Evolutionary conservation across 2,329 filamentous ascomycete genomes (phyloP), one percentile per base, ranked within the genome.

Genomic region (Colletotrichum viniferum): DNA sequence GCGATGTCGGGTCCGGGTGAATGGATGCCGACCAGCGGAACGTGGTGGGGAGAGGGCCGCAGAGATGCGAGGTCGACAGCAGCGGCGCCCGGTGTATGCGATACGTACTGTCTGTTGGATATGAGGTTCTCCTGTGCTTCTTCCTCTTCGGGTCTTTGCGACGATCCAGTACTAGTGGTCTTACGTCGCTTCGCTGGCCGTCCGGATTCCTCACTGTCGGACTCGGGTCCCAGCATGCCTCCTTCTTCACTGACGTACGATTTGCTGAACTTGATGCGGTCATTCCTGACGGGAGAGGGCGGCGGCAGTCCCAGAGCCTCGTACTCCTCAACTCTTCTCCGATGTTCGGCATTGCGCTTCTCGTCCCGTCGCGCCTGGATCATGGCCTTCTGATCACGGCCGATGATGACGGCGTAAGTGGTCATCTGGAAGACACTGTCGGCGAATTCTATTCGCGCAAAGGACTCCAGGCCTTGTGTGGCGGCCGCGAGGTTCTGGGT

Each of bases 401-500:
- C 94, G 32, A 96, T 91, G 72, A 94, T 90, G 78, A 96, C 90
- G 68, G 91, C 89, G 79, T 93, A 93, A 2, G 93, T 95, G 67
- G 92, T 95, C 92, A 96, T 94, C 83, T 94, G 94, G 82, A 94
- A 96, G 71, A 92, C 90, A 81, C 94, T 93, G 85, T 96, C 94
- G 78, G 90, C 89, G 81, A 96, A 96, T 79, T 92, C 90, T 76
- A 96, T 86, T 68, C 88, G 86, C 58, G 90, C 90, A 81, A 91
- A 92, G 4, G 89, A 91, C 79, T 91, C 88, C 16, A 92, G 83
- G 63, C 83, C 85, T 78, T 87, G 86, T 24, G 84, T 81, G 9
- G 82, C 77, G n/a, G 78, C 81, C 66, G 81, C 78, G 69, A 85
- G 84, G 16, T 64, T 76, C 9, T 82, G 82, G 48, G 82, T 79